Percentiles rank a stretch among this genome's conserved stretches.
Evolutionary conservation across 129 eudicot genomes (phyloP).

Genomic region (Glebionis coronaria): DNA sequence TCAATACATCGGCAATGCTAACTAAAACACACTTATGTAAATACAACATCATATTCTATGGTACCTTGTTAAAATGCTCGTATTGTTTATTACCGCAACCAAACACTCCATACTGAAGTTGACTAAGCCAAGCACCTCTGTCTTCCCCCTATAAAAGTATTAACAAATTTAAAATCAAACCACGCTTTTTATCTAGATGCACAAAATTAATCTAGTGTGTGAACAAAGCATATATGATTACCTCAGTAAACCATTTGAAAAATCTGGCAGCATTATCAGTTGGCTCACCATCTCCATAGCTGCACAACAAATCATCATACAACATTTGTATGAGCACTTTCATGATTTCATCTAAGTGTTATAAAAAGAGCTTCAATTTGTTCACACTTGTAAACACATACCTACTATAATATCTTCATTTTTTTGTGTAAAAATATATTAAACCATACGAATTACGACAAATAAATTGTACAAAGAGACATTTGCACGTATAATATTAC

Average conservation of each 20-base stretch:
- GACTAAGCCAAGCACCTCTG: slow-evolving; percentile 65
- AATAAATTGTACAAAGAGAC: too few species aligned
- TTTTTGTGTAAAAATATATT: too few species aligned
- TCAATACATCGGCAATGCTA: slow-evolving; percentile 3
- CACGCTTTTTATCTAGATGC: not conserved
- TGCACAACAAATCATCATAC: slow-evolving; percentile 30
- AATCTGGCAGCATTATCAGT: slow-evolving; percentile 97
- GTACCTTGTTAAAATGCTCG: slow-evolving; percentile 96
- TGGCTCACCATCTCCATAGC: slow-evolving; percentile 99
- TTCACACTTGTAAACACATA: too few species aligned
- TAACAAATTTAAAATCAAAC: slow-evolving; percentile 6
- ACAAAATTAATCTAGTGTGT: slow-evolving; percentile 10
- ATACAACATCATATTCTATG: not conserved
- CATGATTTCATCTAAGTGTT: too few species aligned
- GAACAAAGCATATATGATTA: slow-evolving; percentile 21
- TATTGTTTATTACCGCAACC: slow-evolving; percentile 94
- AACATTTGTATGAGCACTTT: slow-evolving; percentile 4
- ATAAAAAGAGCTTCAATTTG: too few species aligned
- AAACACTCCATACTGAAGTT: slow-evolving; percentile 82
- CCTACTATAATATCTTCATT: too few species aligned
- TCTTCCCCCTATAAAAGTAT: slow-evolving; percentile 51
- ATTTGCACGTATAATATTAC: too few species aligned
- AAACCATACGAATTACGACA: too few species aligned
- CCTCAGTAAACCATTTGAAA: slow-evolving; percentile 93
- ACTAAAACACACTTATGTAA: slow-evolving; percentile 4